Evolutionary conservation across 1,139 yeast species (phyloP), one percentile per base, ranked within the genome.

Genomic region (Kodamaea ohmeri): DNA sequence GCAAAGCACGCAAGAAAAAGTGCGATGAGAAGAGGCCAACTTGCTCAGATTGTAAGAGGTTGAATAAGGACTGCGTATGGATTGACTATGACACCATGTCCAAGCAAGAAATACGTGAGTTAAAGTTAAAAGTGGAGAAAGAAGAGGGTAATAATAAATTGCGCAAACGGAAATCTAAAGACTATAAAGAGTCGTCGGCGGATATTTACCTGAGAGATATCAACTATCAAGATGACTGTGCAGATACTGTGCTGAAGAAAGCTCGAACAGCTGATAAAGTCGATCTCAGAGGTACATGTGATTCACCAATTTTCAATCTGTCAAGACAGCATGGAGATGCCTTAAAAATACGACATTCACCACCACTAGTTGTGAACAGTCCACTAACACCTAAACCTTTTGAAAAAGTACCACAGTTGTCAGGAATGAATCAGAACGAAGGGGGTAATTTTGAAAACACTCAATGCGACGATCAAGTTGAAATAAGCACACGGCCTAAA

Each of bases 1-100:
- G 92, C 51, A 77, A 87, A 42, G 69, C 73, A 34, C 61, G 92
- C 29, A 83, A 83, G 66, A 83, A 83, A 57, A 76, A 86, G 47
- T 83, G 92, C 51, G 79, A 83, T 51, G 92, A 83, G 53, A 55
- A 55, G 1, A 68, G 67, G 40, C 92, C 92, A 2, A 52, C 54
- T 2, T 83, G 92, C 51, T 55, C 65, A 0, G 86, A 82, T 40
- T 50, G 55, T 25, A 25, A 38, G 26, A 37, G 56, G 19, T 37
- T 52, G 20, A 35, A 42, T 30, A 51, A 51, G 32, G 48, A 49
- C 9, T 52, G 56, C 31, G 37, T 63, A 9, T 67, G 71, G 65
- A 49, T 64, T 8, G 71, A 65, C 41, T 40, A 42, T 30, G 50
- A 53, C 9, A 51, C 50, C 30, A 64, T 63, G 68, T 40, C 53